Base-by-base conservation (phyloP, 257 asterid genomes). In the Gentiana dahurica region DNA sequence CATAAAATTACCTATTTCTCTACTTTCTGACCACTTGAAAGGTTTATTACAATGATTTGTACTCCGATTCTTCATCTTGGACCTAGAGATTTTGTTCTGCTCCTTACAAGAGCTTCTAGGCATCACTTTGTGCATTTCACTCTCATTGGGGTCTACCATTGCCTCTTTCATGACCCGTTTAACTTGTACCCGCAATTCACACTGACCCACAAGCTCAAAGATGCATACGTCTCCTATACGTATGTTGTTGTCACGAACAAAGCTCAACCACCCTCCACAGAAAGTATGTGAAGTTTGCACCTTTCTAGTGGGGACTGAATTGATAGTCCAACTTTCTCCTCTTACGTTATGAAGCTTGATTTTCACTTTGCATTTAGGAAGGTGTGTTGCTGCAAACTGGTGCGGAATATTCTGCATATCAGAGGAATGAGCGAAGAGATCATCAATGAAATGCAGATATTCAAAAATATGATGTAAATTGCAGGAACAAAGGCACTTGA, bases 221-320 rank as follows among this genome's bases (percentile, higher is more conserved):
- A 89, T 80, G 73, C 97, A 89, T 53, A 77, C 77, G 74, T 89
- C 97, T 58, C 95, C 95, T 44, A 81, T 45, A 69, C 63, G 79
- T 41, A 89, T 69, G 61, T 63, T 77, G 63, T 86, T 89, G 63
- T 80, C 97, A 5, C 94, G 95, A 73, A 81, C 97, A 78, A 89
- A 89, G 65, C 81, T 68, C 77, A 86, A 74, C 97, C 97, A 89
- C 53, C 97, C 97, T 71, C 97, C 95, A 53, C 97, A 89, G 70
- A 89, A 81, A 63, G 97, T 89, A 66, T 89, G 97, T 12, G 94
- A 80, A 57, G 97, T 83, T 78, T 83, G 94, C 55, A 84, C 89
- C 77, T 79, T 78, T 67, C 88, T 83, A 49, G 86, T 84, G 38
- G 97, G 97, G 62, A 89, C 79, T 4, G 95, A 86, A 75, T 89